Evolutionary conservation across 108 stramenopile species (phyloP), one percentile per base, ranked within the genome.

Genomic region (Nitzschia sp.): DNA sequence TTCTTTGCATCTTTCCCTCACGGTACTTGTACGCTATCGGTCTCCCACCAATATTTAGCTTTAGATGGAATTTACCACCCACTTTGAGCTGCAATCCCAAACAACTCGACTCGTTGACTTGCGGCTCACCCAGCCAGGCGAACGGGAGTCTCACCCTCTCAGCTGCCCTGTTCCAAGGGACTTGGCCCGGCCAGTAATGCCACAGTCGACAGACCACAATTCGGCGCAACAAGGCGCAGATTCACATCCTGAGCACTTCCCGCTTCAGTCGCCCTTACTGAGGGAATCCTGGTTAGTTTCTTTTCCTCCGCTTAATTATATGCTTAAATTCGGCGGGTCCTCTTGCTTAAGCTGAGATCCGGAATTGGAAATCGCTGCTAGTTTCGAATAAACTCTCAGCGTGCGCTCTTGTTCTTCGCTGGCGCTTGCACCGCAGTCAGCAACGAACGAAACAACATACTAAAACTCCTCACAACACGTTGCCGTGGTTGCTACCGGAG

Each of bases 271-370:
- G 90, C 94, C 91, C 82, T 90, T 95, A 95, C 94, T 95, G 66
- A 71, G 84, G 90, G 90, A 92, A 95, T 95, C 88, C 89, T 89
- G 73, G 91, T 92, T 92, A 92, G 89, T 95, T 92, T 95, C 88
- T 95, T 90, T 90, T 95, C 90, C 91, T 92, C 88, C 91, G 88
- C 94, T 92, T 91, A 96, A 82, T 96, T 90, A 93, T 96, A 96
- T 96, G 94, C 91, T 96, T 96, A 96, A 95, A 95, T 95, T 91
- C 91, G 84, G 94, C 88, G 90, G 89, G 94, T 95, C 72, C 60
- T 88, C 89, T 90, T 90, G 83, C 85, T 84, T 86, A 75, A 88
- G 74, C 79, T 84, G 81, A 84, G 83, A 84, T 85, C 77, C 72
- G 81, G 69, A 79, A 19, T 27, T 33, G 68, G 17, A 70, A 32